These are phyloP conservation scores for Ambrosiella xylebori DNA, from an alignment of 2,329 filamentous ascomycete species.

Conservation along the genomic window DNA sequence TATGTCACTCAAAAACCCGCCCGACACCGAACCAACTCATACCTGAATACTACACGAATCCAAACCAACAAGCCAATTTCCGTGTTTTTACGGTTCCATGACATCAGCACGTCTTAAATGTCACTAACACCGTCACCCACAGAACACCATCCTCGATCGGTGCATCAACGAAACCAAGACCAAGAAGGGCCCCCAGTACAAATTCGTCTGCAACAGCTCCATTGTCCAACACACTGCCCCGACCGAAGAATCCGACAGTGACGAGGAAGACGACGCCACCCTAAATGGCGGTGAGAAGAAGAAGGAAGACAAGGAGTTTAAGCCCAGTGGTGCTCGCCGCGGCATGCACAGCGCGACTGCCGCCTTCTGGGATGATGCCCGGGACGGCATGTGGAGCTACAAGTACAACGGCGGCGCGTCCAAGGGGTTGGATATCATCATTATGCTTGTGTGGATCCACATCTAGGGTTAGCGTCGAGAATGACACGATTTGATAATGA, in stretches of 20 bases:
- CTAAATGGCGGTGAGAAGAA: slow-evolving; percentile 34
- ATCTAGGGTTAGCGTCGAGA: slow-evolving; percentile 26
- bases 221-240: slow-evolving; percentile 86
- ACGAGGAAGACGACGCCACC: slow-evolving; percentile 39
- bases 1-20: slow-evolving; percentile 28
- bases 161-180: slow-evolving; percentile 54
- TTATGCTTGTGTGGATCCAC: slow-evolving; percentile 64
- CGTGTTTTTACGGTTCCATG: neutral
- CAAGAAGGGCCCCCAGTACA: slow-evolving; percentile 46
- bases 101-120: neutral
- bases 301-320: slow-evolving; percentile 40
- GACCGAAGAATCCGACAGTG: slow-evolving; percentile 33
- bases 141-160: slow-evolving; percentile 62
- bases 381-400: slow-evolving; percentile 78
- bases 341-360: slow-evolving; percentile 81
- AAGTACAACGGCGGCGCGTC: slow-evolving; percentile 58
- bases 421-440: slow-evolving; percentile 52
- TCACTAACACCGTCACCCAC: slow-evolving; percentile 5
- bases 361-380: slow-evolving; percentile 81
- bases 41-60: neutral
- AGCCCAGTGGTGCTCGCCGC: slow-evolving; percentile 61
- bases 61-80: neutral
- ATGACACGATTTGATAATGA: neutral
- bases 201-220: slow-evolving; percentile 94
- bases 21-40: neutral